These are phyloP conservation scores for Mycosphaerella sp. DNA, from an alignment of 2,329 filamentous ascomycete species.

Conservation along the genomic window DNA sequence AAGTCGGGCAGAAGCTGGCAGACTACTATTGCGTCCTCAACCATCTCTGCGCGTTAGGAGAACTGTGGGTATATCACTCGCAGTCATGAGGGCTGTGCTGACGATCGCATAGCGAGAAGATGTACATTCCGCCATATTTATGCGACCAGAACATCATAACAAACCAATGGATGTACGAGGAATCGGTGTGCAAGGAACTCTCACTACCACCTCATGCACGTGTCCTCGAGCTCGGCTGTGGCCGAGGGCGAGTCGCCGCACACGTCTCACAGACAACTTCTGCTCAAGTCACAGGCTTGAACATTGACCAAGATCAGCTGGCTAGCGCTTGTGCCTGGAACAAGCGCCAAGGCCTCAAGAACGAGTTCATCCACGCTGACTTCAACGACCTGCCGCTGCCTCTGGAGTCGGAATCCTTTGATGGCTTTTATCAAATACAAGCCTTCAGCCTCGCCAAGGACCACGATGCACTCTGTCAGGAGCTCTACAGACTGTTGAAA, in stretches of 20 bases:
- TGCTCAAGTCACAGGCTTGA: slow-evolving; percentile 27
- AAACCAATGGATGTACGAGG: slow-evolving; percentile 30
- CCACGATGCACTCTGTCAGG: slow-evolving; percentile 20
- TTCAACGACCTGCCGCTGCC: slow-evolving; percentile 30
- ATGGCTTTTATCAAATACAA: slow-evolving; percentile 32
- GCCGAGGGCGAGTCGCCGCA: slow-evolving; percentile 29
- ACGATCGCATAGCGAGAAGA: slow-evolving; percentile 21
- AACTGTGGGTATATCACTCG: slow-evolving; percentile 13
- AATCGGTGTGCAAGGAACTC: slow-evolving; percentile 26
- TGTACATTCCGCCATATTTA: slow-evolving; percentile 30
- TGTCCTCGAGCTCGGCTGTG: slow-evolving; percentile 30
- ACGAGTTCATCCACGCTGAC: slow-evolving; percentile 25
- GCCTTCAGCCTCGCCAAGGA: slow-evolving; percentile 30
- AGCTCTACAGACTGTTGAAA: slow-evolving; percentile 27
- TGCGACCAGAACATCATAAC: slow-evolving; percentile 19
- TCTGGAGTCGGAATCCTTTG: slow-evolving; percentile 23
- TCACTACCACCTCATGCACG: slow-evolving; percentile 24
- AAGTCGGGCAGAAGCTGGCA: slow-evolving; percentile 26
- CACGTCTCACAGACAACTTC: slow-evolving; percentile 27
- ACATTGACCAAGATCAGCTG: slow-evolving; percentile 30
- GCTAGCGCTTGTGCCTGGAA: slow-evolving; percentile 26
- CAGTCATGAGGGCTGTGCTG: background rate
- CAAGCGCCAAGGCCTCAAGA: slow-evolving; percentile 17
- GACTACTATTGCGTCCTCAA: slow-evolving; percentile 31
- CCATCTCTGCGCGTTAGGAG: slow-evolving; percentile 29